These are phyloP conservation scores for Millerozyma miso DNA, from an alignment of 805 yeast genomes.

Conservation along the genomic window DNA sequence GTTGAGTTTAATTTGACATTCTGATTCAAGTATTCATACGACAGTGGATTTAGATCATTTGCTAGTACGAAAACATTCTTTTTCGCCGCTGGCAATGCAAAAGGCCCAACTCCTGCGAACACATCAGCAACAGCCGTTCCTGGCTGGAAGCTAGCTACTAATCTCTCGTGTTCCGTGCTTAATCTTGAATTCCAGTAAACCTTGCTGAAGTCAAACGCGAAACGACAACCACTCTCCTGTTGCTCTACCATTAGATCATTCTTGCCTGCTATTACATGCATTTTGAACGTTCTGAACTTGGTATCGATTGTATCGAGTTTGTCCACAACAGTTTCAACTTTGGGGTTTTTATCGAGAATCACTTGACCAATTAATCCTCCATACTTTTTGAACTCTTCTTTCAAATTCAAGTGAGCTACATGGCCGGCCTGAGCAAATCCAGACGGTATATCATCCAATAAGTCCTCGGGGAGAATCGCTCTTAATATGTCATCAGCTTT, in stretches of 20 bases:
- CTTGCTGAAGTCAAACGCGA: slow-evolving; percentile 83
- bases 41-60: slow-evolving; percentile 89
- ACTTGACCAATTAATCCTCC: slow-evolving; percentile 83
- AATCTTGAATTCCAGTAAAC: slow-evolving; percentile 97
- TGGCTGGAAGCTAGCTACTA: slow-evolving; percentile 56
- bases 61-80: slow-evolving; percentile 78
- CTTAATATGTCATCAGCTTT: slow-evolving; percentile 79
- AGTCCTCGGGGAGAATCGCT: slow-evolving; percentile 70
- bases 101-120: slow-evolving; percentile 98
- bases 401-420: slow-evolving; percentile 84
- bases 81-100: slow-evolving; percentile 93
- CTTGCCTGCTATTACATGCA: slow-evolving; percentile 91
- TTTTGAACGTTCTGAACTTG: slow-evolving; percentile 83
- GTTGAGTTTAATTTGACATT: slow-evolving; percentile 68
- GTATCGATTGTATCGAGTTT: slow-evolving; percentile 85
- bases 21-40: slow-evolving; percentile 62
- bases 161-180: slow-evolving; percentile 87
- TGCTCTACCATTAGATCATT: slow-evolving; percentile 76
- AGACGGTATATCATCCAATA: slow-evolving; percentile 72
- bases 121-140: slow-evolving; percentile 88
- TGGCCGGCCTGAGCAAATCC: slow-evolving; percentile 95
- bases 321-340: slow-evolving; percentile 84
- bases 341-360: slow-evolving; percentile 79
- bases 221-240: slow-evolving; percentile 79
- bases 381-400: slow-evolving; percentile 80